phyloP scores from a whole-genome alignment of 768 basidiomycete species.

The Pleurotus tuber-regium region DNA sequence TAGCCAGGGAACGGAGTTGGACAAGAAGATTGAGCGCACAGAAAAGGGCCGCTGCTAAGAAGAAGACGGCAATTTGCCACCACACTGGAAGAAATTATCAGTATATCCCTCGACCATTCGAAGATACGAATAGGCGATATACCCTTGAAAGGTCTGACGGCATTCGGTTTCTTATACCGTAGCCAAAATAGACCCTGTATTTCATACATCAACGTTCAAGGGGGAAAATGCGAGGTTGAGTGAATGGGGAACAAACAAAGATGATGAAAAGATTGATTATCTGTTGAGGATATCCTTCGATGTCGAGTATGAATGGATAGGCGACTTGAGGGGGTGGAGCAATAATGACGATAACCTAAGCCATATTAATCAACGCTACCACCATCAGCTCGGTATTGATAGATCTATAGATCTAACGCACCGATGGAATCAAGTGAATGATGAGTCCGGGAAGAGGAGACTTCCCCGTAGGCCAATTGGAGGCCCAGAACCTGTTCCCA shows the following conservation, averaged over 20 bases:
- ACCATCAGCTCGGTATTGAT: too few relatives aligned
- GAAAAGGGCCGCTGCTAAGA: conserved; percentile 48
- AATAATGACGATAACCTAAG: conserved; percentile 48
- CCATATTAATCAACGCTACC: too few relatives aligned
- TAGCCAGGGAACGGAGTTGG: not conserved
- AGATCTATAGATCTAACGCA: conserved; percentile 16
- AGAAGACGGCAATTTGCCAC: conserved; percentile 54
- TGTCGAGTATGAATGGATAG: conserved; percentile 61
- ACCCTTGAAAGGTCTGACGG: conserved; percentile 53
- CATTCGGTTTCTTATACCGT: conserved; percentile 46
- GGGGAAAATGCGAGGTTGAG: not conserved
- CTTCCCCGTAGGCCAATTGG: conserved; percentile 59
- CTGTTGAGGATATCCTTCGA: conserved; percentile 50
- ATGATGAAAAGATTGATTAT: conserved; percentile 58
- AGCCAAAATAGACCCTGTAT: conserved; percentile 54
- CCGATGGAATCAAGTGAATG: conserved; percentile 53
- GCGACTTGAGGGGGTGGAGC: conserved; percentile 50
- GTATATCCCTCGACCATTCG: too few relatives aligned
- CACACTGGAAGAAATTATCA: conserved; percentile 36
- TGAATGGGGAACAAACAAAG: conserved; percentile 37
- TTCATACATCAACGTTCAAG: not conserved
- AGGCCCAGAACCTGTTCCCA: conserved; percentile 58
- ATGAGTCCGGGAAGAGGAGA: conserved; percentile 56
- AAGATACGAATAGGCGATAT: not conserved
- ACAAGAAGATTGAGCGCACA: conserved; percentile 32